Base-by-base conservation (phyloP, 306 rosid species). In the Vicia faba region DNA sequence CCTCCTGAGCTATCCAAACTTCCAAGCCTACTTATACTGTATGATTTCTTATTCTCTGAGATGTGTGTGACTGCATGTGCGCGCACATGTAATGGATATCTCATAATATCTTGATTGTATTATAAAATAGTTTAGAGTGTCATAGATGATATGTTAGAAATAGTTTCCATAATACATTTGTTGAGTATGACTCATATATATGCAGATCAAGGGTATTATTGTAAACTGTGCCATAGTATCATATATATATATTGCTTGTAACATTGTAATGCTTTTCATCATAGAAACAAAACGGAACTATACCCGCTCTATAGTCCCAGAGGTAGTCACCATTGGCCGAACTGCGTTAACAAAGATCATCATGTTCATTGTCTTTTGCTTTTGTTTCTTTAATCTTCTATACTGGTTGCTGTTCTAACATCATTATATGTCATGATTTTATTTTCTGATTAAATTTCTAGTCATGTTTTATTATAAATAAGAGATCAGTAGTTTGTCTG, bases 1-100 rank as follows among this genome's bases (percentile, higher is more conserved):
- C 99, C 99, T 2, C 60, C 74, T 0, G 79, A 82, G 73, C 76
- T 95, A 20, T 88, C 75, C 10, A 3, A 76, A 7, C 36, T 86
- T 73, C 92, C 90, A 18, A 74, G 0, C 3, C 77, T 95, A 50
- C 70, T 43, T 31, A 91, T 84, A 59, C 23, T 84, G 88, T 84
- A 81, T 65, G 77, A 66, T 75, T 75, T 78, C 67, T 64, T 63
- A 46, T 45, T 70, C 69, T 74, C 29, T 19, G n/a, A 39, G 9
- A 35, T 35, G n/a, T 64, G 25, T 3, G 61, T 20, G n/a, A n/a
- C n/a, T n/a, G n/a, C n/a, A n/a, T n/a, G n/a, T n/a, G n/a, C n/a
- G 23, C 4, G 50, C 10, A 41, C 45, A 25, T n/a, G n/a, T 44
- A 14, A 6, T 3, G n/a, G 33, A 51, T 4, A 51, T 11, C 35